Percentiles rank a stretch among this genome's conserved stretches.
Conservation (phyloP, 2,329 filamentous ascomycete species). For the Epichloe typhina region DNA sequence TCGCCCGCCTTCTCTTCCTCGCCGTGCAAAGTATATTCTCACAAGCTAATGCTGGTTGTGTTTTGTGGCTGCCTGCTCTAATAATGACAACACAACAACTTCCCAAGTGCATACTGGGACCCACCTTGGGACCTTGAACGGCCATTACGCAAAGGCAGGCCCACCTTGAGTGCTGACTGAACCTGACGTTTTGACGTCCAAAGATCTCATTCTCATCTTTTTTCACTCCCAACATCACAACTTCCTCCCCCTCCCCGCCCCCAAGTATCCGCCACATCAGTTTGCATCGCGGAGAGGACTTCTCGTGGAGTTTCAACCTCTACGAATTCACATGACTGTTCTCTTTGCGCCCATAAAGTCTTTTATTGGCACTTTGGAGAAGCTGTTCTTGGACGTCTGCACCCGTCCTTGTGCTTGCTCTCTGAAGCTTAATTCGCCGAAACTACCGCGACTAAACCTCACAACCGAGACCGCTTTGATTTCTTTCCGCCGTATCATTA, state of each 20-base stretch:
- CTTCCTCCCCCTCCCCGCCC: slow-evolving; percentile 6
- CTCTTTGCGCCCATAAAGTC: neutral
- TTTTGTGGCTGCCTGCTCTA: too few species aligned
- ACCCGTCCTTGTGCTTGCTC: slow-evolving; percentile 22
- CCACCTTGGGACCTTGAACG: slow-evolving; percentile 1
- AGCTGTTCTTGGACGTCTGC: slow-evolving; percentile 28
- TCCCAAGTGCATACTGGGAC: neutral
- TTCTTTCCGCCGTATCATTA: neutral
- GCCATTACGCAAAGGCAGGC: slow-evolving; percentile 28
- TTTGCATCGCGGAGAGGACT: neutral
- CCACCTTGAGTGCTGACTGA: slow-evolving; percentile 21
- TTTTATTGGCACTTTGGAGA: slow-evolving; percentile 3
- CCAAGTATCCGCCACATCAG: slow-evolving; percentile 5
- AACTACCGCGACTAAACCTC: neutral
- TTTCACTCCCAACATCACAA: slow-evolving; percentile 14
- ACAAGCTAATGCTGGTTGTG: too few species aligned
- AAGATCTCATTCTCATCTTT: slow-evolving; percentile 6
- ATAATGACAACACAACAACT: neutral
- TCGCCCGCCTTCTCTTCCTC: too few species aligned
- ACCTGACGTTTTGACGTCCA: slow-evolving; percentile 24
- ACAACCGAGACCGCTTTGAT: slow-evolving; percentile 1
- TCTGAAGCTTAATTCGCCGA: slow-evolving; percentile 7
- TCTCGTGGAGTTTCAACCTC: neutral
- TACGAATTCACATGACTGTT: too few species aligned
- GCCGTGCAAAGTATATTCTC: too few species aligned